Percentiles rank a stretch among this genome's conserved stretches.
These are phyloP conservation scores for Aspergillus hiratsukae DNA, from an alignment of 2,329 filamentous ascomycete genomes.

Conservation along the genomic window DNA sequence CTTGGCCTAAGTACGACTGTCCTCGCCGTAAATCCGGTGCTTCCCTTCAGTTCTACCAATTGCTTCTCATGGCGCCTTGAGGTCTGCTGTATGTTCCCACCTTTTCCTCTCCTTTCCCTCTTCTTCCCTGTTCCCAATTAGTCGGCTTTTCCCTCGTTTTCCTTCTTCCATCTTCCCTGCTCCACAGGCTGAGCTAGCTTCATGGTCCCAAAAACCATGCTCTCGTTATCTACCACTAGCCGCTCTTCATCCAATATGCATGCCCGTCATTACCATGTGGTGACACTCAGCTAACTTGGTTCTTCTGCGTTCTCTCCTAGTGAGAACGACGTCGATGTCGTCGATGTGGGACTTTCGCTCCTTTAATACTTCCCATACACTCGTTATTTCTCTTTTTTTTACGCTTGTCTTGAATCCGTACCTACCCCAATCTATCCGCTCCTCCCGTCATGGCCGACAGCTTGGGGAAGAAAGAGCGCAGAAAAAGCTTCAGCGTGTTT, in stretches of 20 bases:
- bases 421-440: slow-evolving; percentile 3
- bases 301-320: slow-evolving; percentile 10
- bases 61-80: slow-evolving; percentile 5
- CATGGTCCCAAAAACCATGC: not conserved
- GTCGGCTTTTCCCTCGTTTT: slow-evolving; percentile 1
- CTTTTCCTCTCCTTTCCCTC: slow-evolving; percentile 2
- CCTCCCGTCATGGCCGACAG: slow-evolving; percentile 28
- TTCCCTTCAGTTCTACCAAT: not conserved
- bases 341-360: slow-evolving; percentile 24
- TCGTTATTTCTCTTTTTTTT: not conserved
- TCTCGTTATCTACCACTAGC: not conserved
- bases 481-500: slow-evolving; percentile 34
- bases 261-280: not conserved
- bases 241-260: not conserved
- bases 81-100: not conserved
- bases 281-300: slow-evolving; percentile 12
- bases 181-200: not conserved
- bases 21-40: not conserved
- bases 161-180: slow-evolving; percentile 10
- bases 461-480: slow-evolving; percentile 30
- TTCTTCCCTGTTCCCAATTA: slow-evolving; percentile 6
- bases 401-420: not conserved
- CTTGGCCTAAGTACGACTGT: not conserved
- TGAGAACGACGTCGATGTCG: slow-evolving; percentile 27
- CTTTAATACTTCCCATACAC: not conserved